Conservation (phyloP, 257 asterid genomes). For the Nicotiana attenuata region DNA sequence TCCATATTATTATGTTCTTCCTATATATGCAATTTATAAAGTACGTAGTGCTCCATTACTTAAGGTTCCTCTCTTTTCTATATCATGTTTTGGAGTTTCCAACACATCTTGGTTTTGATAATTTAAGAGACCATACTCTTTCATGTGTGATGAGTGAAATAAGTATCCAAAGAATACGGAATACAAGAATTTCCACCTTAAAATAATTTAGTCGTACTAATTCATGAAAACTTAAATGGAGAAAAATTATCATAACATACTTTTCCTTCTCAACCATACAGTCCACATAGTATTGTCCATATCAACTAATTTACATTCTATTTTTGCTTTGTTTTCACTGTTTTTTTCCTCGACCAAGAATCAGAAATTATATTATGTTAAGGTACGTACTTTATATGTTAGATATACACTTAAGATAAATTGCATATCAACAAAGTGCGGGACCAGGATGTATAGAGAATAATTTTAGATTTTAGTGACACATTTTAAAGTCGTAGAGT, state of each 20-base stretch:
- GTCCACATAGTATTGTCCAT: background rate
- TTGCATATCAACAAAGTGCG: background rate
- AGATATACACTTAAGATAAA: background rate
- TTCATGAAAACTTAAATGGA: background rate
- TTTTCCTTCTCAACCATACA: background rate
- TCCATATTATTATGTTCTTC: constrained; percentile 4
- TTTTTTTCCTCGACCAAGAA: background rate
- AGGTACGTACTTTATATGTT: background rate
- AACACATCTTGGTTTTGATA: constrained; percentile 12
- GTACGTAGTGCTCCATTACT: constrained; percentile 5
- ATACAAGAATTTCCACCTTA: background rate
- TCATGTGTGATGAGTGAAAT: background rate
- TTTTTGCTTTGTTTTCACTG: background rate
- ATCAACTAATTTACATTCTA: background rate
- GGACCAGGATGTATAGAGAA: background rate
- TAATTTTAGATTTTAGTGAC: background rate
- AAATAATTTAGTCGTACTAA: background rate
- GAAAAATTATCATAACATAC: background rate
- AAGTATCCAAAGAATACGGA: background rate
- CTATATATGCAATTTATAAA: background rate
- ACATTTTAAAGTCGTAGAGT: background rate
- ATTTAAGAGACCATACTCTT: constrained; percentile 13
- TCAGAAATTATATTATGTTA: background rate
- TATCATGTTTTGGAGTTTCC: background rate
- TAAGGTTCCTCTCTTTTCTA: constrained; percentile 5